Base-by-base conservation (phyloP, 495 filamentous ascomycete species). In the Hyaloscypha finlandica region DNA sequence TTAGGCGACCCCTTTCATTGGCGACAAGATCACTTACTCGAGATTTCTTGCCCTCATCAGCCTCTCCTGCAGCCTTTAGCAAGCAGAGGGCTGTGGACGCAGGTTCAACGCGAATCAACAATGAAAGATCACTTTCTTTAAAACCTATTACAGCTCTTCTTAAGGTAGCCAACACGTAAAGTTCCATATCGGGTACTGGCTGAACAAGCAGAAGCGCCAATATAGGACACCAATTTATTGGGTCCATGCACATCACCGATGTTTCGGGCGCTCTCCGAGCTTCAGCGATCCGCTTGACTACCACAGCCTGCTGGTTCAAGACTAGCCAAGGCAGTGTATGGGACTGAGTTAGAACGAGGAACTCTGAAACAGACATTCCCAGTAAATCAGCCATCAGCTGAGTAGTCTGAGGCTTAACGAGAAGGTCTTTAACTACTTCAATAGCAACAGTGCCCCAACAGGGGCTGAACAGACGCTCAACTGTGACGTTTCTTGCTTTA, bases 271-370 rank as follows among this genome's bases (percentile, higher is more conserved):
- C 84, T 25, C 85, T 85, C 61, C 89, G 86, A 61, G 89, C 91
- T 60, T 90, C 83, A 14, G 92, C 90, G 64, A 99, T 90, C 64
- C 86, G 87, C 71, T 88, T 81, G 61, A 99, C 87, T 19, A 97
- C 85, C 67, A 96, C 92, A 58, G 81, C 80, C 65, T 90, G 89
- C 73, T 90, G 89, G 6, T 83, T 86, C 32, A 97, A 78, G 6
- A 98, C 91, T 53, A 99, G 81, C 75, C 89, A 92, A 6, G 95
- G 96, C 14, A 99, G 76, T 3, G 92, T 92, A 73, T 92, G 84
- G 12, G 83, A 81, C 74, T 97, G 93, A n/a, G 93, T 90, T 33
- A 85, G 71, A n/a, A 87, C 76, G 30, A 98, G 80, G 60, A 97
- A 89, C 59, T 90, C 86, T 31, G 85, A 75, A 3, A 96, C 84